Base-by-base conservation (phyloP, 1,139 yeast genomes). In the Blastobotrys proliferans region DNA sequence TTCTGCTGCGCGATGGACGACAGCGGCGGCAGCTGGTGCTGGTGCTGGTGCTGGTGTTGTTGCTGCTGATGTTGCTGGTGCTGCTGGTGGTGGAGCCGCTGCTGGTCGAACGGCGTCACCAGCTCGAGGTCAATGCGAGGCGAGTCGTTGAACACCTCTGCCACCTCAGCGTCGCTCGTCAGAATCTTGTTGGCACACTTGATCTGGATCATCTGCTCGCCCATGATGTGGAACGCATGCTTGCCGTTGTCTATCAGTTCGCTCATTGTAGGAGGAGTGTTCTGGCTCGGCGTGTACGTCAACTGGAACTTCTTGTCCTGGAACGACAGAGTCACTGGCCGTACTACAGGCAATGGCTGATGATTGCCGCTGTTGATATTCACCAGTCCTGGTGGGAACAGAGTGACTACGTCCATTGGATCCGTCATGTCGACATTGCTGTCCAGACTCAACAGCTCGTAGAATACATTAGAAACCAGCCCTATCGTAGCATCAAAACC, bases 161-260 rank as follows among this genome's bases (percentile, higher is more conserved):
- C 60, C 18, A 65, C 54, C 38, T 65, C 68, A 6, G 52, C 50
- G 39, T 65, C 64, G 4, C 59, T 55, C 24, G 54, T 59, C 17
- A 57, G 40, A 6, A 53, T 38, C 18, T 37, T 35, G 4, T 44
- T 43, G 11, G 51, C 38, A 42, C 63, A 56, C 35, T 61, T 53
- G 10, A 65, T 53, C 17, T 60, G 59, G 22, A 73, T 55, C 22
- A 65, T 58, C 37, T 70, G 63, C 28, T 61, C 60, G 21, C 62
- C 58, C n/a, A 64, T 59, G 52, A 75, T 66, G 11, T 75, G 73
- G 61, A 85, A 85, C 13, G 87, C 88, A 41, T 72, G 68, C 48
- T 77, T 76, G 17, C 85, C 86, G 58, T 84, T 84, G 44, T 82
- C 84, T 17, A 83, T 58, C 17, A 85, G 64, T 58, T 85, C 95